A percentile compares a stretch with the other conserved stretches of the same genome.
phyloP scores from a whole-genome alignment of 2,329 filamentous ascomycete species.

The Cercospora zeae-maydis region DNA sequence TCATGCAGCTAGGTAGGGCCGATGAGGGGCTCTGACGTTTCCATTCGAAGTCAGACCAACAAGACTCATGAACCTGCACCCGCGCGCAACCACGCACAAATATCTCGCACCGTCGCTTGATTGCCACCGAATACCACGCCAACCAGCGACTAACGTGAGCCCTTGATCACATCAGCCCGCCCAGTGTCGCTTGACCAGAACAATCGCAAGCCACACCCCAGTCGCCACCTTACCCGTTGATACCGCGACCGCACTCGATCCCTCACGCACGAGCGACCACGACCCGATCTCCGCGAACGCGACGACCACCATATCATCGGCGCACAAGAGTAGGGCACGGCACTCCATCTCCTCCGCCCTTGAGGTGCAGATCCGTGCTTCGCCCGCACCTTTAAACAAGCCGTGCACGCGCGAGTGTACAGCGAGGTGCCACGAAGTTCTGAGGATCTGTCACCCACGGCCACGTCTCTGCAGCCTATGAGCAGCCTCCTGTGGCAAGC shows the following conservation, averaged over 20 bases:
- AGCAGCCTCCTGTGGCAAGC: slow-evolving; percentile 95
- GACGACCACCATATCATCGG: not conserved
- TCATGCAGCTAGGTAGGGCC: not conserved
- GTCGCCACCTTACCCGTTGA: not conserved
- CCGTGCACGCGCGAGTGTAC: slow-evolving; percentile 82
- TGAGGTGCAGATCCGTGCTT: slow-evolving; percentile 42
- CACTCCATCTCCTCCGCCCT: not conserved
- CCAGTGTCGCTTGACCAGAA: not conserved
- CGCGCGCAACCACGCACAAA: not conserved
- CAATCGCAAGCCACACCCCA: not conserved
- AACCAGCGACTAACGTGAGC: not conserved
- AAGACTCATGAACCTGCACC: not conserved
- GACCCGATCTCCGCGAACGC: not conserved
- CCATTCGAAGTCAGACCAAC: not conserved
- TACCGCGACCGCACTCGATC: not conserved
- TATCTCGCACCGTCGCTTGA: not conserved
- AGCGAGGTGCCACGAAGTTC: slow-evolving; percentile 74
- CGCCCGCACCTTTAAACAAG: slow-evolving; percentile 77
- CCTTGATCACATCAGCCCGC: not conserved
- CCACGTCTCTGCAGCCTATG: slow-evolving; percentile 59
- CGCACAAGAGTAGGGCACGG: not conserved
- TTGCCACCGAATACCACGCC: not conserved
- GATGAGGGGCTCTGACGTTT: not conserved
- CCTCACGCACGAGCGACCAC: slow-evolving; percentile 7
- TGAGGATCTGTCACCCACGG: slow-evolving; percentile 39